Conservation (phyloP, 2,329 filamentous ascomycete genomes). For the Pseudocercospora musae region DNA sequence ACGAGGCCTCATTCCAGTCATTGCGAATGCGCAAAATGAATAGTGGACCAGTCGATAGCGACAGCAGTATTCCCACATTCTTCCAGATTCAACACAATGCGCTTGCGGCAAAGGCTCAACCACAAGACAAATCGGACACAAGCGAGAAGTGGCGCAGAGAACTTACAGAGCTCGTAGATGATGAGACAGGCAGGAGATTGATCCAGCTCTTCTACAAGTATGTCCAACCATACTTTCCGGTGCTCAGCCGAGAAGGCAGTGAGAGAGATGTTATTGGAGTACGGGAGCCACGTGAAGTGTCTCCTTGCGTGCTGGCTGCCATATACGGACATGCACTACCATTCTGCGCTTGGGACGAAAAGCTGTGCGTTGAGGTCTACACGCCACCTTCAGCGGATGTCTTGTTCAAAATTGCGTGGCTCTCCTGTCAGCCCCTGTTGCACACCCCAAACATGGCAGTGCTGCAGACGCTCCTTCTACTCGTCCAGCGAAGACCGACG, state of each 20-base stretch:
- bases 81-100: conserved; percentile 38
- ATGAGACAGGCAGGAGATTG: conserved; percentile 37
- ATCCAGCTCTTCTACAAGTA: conserved; percentile 43
- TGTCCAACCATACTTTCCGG: conserved; percentile 46
- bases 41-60: conserved; percentile 20
- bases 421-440: conserved; percentile 28
- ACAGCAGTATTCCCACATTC: conserved; percentile 30
- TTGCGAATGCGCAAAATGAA: conserved; percentile 35
- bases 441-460: conserved; percentile 34
- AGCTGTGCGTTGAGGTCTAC: conserved; percentile 36
- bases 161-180: conserved; percentile 32
- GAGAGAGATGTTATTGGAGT: conserved; percentile 31
- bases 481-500: conserved; percentile 34
- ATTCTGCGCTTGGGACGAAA: conserved; percentile 45
- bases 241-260: conserved; percentile 39
- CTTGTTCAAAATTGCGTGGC: conserved; percentile 35
- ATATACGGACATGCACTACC: conserved; percentile 46
- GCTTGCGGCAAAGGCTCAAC: conserved; percentile 36
- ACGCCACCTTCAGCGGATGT: conserved; percentile 34
- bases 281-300: conserved; percentile 34
- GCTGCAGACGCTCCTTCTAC: conserved; percentile 33
- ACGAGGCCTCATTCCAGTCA: conserved; percentile 33
- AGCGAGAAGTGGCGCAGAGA: conserved; percentile 31
- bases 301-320: conserved; percentile 41
- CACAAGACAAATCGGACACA: conserved; percentile 26